These are phyloP conservation scores for Ananas comosus DNA, from an alignment of 176 grass and related monocot species.

Conservation along the genomic window DNA sequence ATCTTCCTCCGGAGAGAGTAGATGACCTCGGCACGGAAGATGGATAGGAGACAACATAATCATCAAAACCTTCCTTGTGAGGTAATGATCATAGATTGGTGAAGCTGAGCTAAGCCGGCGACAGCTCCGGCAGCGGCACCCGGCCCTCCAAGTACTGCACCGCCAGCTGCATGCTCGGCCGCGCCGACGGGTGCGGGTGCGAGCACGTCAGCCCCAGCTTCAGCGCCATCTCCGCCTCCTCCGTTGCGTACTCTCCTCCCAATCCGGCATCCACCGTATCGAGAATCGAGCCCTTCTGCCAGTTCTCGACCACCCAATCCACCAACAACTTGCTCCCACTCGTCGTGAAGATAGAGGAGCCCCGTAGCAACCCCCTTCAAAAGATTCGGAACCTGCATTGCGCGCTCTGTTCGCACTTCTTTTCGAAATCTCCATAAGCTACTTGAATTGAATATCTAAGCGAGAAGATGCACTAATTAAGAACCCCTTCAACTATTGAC, in stretches of 20 bases:
- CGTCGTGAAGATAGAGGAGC: slow-evolving; percentile 40
- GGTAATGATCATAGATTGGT: slow-evolving; percentile 23
- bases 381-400: slow-evolving; percentile 26
- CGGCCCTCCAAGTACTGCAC: slow-evolving; percentile 30
- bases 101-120: neutral
- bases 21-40: too few species aligned
- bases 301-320: too few species aligned
- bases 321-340: slow-evolving; percentile 37
- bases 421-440: too few species aligned
- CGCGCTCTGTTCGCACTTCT: neutral
- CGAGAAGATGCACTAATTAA: too few species aligned
- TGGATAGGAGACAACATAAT: neutral
- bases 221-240: slow-evolving; percentile 13
- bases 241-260: slow-evolving; percentile 1
- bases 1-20: too few species aligned
- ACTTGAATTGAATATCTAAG: too few species aligned
- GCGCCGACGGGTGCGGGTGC: slow-evolving; percentile 22
- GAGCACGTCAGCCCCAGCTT: slow-evolving; percentile 14
- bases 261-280: neutral
- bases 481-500: too few species aligned
- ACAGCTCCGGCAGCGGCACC: neutral
- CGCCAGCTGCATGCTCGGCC: slow-evolving; percentile 35
- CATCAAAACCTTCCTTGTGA: slow-evolving; percentile 23
- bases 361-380: slow-evolving; percentile 35
- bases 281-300: neutral